Conservation (phyloP, 495 filamentous ascomycete genomes). For the Parathielavia appendiculata region DNA sequence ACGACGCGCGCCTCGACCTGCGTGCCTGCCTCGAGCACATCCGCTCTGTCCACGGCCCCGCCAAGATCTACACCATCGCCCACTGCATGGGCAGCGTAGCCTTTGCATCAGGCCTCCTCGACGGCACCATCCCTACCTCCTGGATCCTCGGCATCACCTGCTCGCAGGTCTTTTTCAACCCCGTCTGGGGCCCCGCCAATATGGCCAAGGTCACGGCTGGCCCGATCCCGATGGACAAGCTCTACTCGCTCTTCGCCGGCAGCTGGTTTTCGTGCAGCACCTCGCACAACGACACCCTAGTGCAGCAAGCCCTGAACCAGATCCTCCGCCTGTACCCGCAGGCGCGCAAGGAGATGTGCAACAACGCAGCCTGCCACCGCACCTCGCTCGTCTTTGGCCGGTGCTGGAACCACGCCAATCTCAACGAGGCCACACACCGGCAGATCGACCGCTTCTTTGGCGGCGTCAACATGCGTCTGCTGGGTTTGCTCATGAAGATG, state of each 20-base stretch:
- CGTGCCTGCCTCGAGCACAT: slow-evolving; percentile 54
- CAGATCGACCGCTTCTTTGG: slow-evolving; percentile 58
- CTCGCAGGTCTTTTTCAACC: slow-evolving; percentile 62
- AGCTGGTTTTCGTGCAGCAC: slow-evolving; percentile 52
- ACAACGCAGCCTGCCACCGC: slow-evolving; percentile 57
- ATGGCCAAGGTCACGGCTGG: slow-evolving; percentile 50
- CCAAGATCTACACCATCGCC: slow-evolving; percentile 54
- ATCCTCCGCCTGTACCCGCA: slow-evolving; percentile 57
- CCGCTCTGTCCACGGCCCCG: slow-evolving; percentile 30
- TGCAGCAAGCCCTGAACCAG: slow-evolving; percentile 54
- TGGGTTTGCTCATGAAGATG: slow-evolving; percentile 55
- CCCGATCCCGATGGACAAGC: slow-evolving; percentile 40
- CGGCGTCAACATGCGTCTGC: slow-evolving; percentile 55
- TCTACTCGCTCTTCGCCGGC: slow-evolving; percentile 45
- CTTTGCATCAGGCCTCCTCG: slow-evolving; percentile 54
- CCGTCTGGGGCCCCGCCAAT: slow-evolving; percentile 54
- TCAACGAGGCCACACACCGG: slow-evolving; percentile 59
- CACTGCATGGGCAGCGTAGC: slow-evolving; percentile 66
- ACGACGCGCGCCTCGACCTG: slow-evolving; percentile 59
- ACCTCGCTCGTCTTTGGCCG: slow-evolving; percentile 57
- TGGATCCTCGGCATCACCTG: slow-evolving; percentile 60
- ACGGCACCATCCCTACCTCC: slow-evolving; percentile 53
- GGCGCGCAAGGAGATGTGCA: slow-evolving; percentile 53
- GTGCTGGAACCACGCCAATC: slow-evolving; percentile 59
- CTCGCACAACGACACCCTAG: slow-evolving; percentile 39